Evolutionary conservation across 164 flowering plant species (phyloP).

Genomic region (Aristolochia fimbriata): DNA sequence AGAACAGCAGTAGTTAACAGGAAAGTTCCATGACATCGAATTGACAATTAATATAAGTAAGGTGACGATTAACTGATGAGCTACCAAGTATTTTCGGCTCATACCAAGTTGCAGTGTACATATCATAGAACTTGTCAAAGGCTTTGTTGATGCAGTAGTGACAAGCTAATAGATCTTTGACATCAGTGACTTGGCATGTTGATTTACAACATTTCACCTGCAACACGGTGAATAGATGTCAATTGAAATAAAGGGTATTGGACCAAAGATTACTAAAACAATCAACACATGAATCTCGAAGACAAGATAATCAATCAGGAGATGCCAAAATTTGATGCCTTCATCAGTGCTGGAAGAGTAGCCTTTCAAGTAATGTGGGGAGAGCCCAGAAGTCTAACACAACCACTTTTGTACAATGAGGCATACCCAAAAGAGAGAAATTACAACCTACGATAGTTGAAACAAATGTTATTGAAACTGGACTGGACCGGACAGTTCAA

Average conservation of each 20-base stretch:
- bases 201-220: slow-evolving; percentile 92
- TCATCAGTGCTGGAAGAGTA: neutral
- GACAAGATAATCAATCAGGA: neutral
- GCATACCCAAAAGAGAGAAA: no score
- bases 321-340: neutral
- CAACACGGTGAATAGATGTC: slow-evolving; percentile 4
- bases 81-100: slow-evolving; percentile 1
- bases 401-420: no score
- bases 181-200: slow-evolving; percentile 66
- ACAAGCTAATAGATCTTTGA: slow-evolving; percentile 80
- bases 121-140: slow-evolving; percentile 83
- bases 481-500: no score
- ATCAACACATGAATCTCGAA: neutral
- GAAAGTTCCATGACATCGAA: neutral
- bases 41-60: no score
- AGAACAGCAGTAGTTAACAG: no score
- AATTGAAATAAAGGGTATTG: no score
- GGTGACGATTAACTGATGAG: no score
- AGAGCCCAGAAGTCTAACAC: no score
- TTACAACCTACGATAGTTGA: no score
- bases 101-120: slow-evolving; percentile 81
- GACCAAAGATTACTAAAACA: neutral
- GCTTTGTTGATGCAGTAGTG: slow-evolving; percentile 78
- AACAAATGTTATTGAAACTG: no score
- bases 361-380: no score